phyloP scores from a whole-genome alignment of 1,284 basidiomycete genomes.

The Melampsora larici-populina region DNA sequence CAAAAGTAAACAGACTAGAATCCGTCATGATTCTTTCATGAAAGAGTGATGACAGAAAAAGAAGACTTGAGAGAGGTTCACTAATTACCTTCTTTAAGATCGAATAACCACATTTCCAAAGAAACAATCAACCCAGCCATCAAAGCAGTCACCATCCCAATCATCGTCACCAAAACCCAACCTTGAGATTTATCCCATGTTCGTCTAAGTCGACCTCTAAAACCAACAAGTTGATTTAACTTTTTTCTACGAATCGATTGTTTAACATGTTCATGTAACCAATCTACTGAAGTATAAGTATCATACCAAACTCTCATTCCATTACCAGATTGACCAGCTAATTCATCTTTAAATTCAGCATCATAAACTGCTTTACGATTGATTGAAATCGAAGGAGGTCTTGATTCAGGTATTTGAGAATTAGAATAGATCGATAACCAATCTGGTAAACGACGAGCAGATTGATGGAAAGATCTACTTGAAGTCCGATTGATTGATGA shows the following conservation, averaged over 20 bases:
- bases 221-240: slow-evolving; percentile 50
- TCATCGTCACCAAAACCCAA: slow-evolving; percentile 83
- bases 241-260: slow-evolving; percentile 52
- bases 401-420: slow-evolving; percentile 24
- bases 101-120: slow-evolving; percentile 85
- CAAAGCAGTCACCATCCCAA: slow-evolving; percentile 69
- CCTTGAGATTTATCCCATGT: slow-evolving; percentile 76
- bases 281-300: slow-evolving; percentile 53
- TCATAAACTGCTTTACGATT: slow-evolving; percentile 21
- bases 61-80: no score
- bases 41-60: no score
- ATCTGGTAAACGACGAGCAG: no score
- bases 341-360: slow-evolving; percentile 29
- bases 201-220: slow-evolving; percentile 69
- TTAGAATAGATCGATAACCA: slow-evolving; percentile 1
- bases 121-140: slow-evolving; percentile 83
- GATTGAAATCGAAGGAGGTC: background rate
- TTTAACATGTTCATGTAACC: slow-evolving; percentile 56
- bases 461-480: no score
- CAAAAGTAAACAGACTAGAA: slow-evolving; percentile 3
- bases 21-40: slow-evolving; percentile 26
- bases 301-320: slow-evolving; percentile 49
- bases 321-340: slow-evolving; percentile 23
- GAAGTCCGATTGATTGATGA: no score
- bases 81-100: slow-evolving; percentile 81